phyloP scores from a whole-genome alignment of 2,329 filamentous ascomycete species.

The Xylaria sp. region DNA sequence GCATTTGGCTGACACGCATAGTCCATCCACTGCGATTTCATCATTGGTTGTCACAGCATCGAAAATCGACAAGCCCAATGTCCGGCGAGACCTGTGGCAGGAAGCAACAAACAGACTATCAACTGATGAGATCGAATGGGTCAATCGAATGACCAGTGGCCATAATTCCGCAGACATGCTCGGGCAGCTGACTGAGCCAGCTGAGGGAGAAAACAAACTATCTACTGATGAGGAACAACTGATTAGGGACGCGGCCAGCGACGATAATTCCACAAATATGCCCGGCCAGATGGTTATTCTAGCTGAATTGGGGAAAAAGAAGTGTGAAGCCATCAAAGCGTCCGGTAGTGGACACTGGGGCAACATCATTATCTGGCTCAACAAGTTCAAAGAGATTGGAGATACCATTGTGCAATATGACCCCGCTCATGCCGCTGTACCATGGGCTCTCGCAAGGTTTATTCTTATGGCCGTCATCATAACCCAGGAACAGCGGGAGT shows the following conservation, averaged over 20 bases:
- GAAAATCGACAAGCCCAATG: neutral
- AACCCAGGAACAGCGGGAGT: slow-evolving; percentile 4
- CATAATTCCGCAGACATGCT: no score
- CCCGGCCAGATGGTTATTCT: slow-evolving; percentile 3
- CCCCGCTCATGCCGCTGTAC: neutral
- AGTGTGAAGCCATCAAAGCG: neutral
- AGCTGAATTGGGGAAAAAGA: neutral
- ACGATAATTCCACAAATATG: neutral
- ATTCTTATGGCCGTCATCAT: neutral
- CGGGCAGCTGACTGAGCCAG: no score
- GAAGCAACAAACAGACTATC: slow-evolving; percentile 7
- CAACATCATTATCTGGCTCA: slow-evolving; percentile 7
- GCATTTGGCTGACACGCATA: no score
- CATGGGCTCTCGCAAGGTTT: slow-evolving; percentile 3
- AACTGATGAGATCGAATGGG: neutral
- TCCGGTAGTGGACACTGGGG: neutral
- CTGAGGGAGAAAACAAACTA: slow-evolving; percentile 4
- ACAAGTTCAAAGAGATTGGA: slow-evolving; percentile 14
- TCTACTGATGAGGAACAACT: neutral
- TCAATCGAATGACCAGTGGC: neutral
- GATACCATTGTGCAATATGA: slow-evolving; percentile 11
- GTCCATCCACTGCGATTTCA: no score
- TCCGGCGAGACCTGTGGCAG: slow-evolving; percentile 5
- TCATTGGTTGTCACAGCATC: neutral
- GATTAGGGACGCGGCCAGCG: neutral